These are phyloP conservation scores for Sarcomyxa edulis DNA, from an alignment of 768 basidiomycete genomes.

Conservation along the genomic window DNA sequence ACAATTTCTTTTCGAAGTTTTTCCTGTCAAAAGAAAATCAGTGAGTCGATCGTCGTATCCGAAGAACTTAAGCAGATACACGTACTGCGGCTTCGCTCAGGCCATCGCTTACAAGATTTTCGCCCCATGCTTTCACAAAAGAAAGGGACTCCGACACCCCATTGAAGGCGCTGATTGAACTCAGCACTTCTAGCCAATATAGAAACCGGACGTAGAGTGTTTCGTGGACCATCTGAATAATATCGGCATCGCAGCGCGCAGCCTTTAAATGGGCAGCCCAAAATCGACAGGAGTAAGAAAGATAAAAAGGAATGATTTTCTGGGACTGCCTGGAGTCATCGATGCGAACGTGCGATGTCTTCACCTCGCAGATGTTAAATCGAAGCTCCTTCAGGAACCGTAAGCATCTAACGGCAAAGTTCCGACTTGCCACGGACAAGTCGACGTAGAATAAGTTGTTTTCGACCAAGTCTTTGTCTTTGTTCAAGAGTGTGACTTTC, in stretches of 20 bases:
- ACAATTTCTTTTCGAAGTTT: too few relatives aligned
- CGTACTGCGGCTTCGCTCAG: too few relatives aligned
- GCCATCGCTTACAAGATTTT: too few relatives aligned
- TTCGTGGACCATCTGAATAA: conserved; percentile 3
- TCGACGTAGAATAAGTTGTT: conserved; percentile 17
- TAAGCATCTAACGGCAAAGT: conserved; percentile 8
- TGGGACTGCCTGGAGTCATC: conserved; percentile 12
- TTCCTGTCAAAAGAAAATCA: too few relatives aligned
- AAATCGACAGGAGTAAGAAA: conserved; percentile 30
- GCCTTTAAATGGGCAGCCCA: conserved; percentile 26
- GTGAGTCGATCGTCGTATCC: too few relatives aligned
- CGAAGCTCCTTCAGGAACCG: conserved; percentile 25
- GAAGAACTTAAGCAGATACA: too few relatives aligned
- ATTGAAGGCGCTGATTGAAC: conserved; percentile 11
- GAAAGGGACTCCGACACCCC: too few relatives aligned
- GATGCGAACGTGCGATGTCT: conserved; percentile 27
- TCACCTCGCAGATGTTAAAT: conserved; percentile 34
- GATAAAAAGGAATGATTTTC: conserved; percentile 18
- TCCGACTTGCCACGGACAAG: conserved; percentile 1
- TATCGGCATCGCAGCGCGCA: conserved; percentile 5
- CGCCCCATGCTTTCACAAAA: too few relatives aligned
- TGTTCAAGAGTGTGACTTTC: too few relatives aligned
- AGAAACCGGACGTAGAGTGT: conserved; percentile 22
- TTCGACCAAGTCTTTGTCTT: conserved; percentile 14
- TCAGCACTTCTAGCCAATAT: conserved; percentile 34